Percentiles rank a stretch among this genome's conserved stretches.
phyloP scores from a whole-genome alignment of 139 green algal genomes.

The Eudorina sp. region DNA sequence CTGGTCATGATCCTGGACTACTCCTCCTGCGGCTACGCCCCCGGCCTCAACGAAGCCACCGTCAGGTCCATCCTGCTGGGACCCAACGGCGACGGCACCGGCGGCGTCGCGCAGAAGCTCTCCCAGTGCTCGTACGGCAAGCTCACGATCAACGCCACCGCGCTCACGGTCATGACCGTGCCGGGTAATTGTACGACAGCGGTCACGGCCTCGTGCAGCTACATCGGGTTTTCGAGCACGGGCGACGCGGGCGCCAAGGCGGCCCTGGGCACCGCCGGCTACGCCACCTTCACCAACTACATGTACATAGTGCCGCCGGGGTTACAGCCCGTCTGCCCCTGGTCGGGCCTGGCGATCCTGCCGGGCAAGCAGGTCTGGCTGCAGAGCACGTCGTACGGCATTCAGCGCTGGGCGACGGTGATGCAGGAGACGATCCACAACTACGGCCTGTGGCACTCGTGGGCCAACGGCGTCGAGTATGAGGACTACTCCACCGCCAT shows the following conservation, averaged over 20 bases:
- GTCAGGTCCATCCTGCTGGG: background rate
- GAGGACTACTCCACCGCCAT: slow-evolving; percentile 26
- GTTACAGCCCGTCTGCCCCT: slow-evolving; percentile 5
- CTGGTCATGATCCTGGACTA: slow-evolving; percentile 27
- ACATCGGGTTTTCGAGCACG: background rate
- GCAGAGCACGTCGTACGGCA: background rate
- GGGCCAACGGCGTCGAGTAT: background rate
- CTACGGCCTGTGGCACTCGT: slow-evolving; percentile 33
- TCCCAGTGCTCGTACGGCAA: slow-evolving; percentile 25
- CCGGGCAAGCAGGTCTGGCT: slow-evolving; percentile 36
- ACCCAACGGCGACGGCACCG: background rate
- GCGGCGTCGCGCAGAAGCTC: background rate
- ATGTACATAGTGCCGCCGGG: slow-evolving; percentile 22
- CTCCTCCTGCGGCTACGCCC: background rate
- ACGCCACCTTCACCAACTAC: slow-evolving; percentile 3
- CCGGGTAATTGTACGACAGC: background rate
- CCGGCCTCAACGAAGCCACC: background rate
- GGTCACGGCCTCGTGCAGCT: background rate
- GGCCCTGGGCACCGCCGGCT: background rate
- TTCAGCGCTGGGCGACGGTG: slow-evolving; percentile 13
- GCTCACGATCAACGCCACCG: background rate
- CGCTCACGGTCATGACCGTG: background rate
- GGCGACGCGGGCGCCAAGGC: slow-evolving; percentile 23
- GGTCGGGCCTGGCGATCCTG: slow-evolving; percentile 31
- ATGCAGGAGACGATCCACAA: slow-evolving; percentile 42